Evolutionary conservation across 345 rosid species (phyloP).

Genomic region (Acer campestre): DNA sequence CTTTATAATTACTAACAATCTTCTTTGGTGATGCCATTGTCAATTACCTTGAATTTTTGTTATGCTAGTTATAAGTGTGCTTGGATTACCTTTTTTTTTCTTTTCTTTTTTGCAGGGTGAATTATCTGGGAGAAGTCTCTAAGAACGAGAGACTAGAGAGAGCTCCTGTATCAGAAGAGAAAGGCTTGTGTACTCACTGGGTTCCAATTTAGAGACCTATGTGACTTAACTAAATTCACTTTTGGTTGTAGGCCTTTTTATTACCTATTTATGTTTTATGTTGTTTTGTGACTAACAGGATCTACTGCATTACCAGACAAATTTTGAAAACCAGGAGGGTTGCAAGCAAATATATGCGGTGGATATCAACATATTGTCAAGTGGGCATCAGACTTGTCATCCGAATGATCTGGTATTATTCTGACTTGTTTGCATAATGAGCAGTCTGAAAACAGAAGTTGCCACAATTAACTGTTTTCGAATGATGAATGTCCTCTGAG

Average conservation of each 20-base stretch:
- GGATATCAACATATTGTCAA: background rate
- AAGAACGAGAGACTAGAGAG: background rate
- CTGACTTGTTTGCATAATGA: background rate
- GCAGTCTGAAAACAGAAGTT: background rate
- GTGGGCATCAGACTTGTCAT: background rate
- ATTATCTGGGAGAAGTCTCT: slow-evolving; percentile 16
- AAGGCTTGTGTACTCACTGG: background rate
- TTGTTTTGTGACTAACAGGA: too few relatives aligned
- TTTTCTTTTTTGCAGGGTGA: too few relatives aligned
- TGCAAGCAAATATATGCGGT: background rate
- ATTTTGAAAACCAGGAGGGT: background rate
- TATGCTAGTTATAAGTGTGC: too few relatives aligned
- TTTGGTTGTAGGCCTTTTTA: background rate
- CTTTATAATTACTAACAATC: background rate
- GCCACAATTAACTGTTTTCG: background rate
- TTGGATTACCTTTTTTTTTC: too few relatives aligned
- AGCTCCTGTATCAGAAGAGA: background rate
- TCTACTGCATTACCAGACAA: too few relatives aligned
- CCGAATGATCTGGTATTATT: background rate
- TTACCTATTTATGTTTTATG: background rate
- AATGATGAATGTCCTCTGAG: background rate
- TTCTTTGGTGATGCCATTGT: background rate
- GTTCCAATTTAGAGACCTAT: background rate
- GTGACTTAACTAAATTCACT: background rate
- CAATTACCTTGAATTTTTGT: background rate